Conservation (phyloP, 2,329 filamentous ascomycete species). For the Cladobotryum protrusum region DNA sequence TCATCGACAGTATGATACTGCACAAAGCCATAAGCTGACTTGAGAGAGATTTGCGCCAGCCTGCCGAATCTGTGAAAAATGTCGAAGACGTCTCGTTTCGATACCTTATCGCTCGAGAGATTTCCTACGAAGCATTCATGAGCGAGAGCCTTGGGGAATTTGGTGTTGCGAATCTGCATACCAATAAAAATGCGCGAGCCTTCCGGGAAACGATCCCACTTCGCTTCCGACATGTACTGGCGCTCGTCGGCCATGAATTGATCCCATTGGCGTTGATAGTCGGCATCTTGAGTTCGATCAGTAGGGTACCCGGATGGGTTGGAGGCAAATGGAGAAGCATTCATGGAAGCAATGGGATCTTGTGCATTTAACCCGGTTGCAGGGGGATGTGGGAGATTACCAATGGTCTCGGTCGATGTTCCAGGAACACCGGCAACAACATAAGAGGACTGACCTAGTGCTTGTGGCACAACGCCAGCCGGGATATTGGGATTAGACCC, state of each 20-base stretch:
- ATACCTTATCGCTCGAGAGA: slow-evolving; percentile 84
- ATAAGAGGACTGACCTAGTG: slow-evolving; percentile 29
- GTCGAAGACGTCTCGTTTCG: slow-evolving; percentile 89
- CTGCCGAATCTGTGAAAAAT: slow-evolving; percentile 80
- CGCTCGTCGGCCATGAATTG: slow-evolving; percentile 67
- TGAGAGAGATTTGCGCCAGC: slow-evolving; percentile 90
- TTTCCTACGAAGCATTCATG: slow-evolving; percentile 57
- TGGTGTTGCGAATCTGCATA: slow-evolving; percentile 31
- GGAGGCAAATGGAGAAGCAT: slow-evolving; percentile 26
- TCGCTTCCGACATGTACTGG: slow-evolving; percentile 67
- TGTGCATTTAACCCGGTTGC: slow-evolving; percentile 24
- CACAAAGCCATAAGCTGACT: slow-evolving; percentile 94
- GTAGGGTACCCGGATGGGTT: slow-evolving; percentile 22
- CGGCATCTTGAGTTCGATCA: slow-evolving; percentile 30
- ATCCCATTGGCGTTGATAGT: slow-evolving; percentile 63
- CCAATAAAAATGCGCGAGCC: slow-evolving; percentile 77
- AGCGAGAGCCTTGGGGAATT: slow-evolving; percentile 12
- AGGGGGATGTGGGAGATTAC: slow-evolving; percentile 25
- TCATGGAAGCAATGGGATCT: slow-evolving; percentile 24
- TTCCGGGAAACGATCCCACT: slow-evolving; percentile 75
- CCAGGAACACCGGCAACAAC: slow-evolving; percentile 27
- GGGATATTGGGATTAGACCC: slow-evolving; percentile 26
- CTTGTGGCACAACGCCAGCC: slow-evolving; percentile 24
- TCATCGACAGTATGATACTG: slow-evolving; percentile 77
- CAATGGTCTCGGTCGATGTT: slow-evolving; percentile 25